A percentile compares a stretch with the other conserved stretches of the same genome.
These are phyloP conservation scores for Paracorniculantispora psalliotae DNA, from an alignment of 2,329 filamentous ascomycete species.

Conservation along the genomic window DNA sequence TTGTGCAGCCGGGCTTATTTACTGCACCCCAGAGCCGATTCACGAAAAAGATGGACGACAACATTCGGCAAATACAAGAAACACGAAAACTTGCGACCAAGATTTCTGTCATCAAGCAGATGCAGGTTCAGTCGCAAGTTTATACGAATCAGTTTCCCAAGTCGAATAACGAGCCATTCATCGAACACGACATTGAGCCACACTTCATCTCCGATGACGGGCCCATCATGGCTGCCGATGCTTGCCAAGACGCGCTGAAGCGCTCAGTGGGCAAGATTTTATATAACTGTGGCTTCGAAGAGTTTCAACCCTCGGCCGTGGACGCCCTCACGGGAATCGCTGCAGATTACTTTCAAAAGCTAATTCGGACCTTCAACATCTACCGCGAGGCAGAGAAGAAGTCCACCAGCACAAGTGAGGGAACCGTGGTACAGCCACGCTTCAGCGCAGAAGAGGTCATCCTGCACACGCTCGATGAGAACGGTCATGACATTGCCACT, in stretches of 20 bases:
- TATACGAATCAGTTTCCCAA: slow-evolving; percentile 98
- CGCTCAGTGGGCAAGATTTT: slow-evolving; percentile 91
- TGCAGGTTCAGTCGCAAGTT: slow-evolving; percentile 97
- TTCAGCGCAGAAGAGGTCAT: slow-evolving; percentile 83
- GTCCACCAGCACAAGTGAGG: slow-evolving; percentile 42
- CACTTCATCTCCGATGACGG: slow-evolving; percentile 86
- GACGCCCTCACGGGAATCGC: slow-evolving; percentile 88
- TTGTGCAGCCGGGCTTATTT: slow-evolving; percentile 73
- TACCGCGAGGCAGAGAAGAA: slow-evolving; percentile 82
- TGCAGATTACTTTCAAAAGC: slow-evolving; percentile 81
- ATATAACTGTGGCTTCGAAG: slow-evolving; percentile 94
- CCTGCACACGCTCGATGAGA: slow-evolving; percentile 78
- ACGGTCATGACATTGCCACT: slow-evolving; percentile 74
- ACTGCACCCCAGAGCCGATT: slow-evolving; percentile 68
- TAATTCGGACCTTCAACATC: slow-evolving; percentile 71
- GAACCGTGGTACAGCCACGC: slow-evolving; percentile 51
- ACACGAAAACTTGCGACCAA: slow-evolving; percentile 94
- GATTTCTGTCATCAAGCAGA: slow-evolving; percentile 97
- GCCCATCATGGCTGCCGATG: slow-evolving; percentile 76
- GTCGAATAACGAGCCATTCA: slow-evolving; percentile 84
- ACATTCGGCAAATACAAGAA: slow-evolving; percentile 93
- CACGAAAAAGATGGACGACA: slow-evolving; percentile 76
- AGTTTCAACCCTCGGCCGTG: slow-evolving; percentile 89
- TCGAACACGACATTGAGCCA: slow-evolving; percentile 81
- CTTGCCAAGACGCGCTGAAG: slow-evolving; percentile 79